phyloP scores from a whole-genome alignment of 345 rosid genomes.

The Euphorbia pulcherrima region DNA sequence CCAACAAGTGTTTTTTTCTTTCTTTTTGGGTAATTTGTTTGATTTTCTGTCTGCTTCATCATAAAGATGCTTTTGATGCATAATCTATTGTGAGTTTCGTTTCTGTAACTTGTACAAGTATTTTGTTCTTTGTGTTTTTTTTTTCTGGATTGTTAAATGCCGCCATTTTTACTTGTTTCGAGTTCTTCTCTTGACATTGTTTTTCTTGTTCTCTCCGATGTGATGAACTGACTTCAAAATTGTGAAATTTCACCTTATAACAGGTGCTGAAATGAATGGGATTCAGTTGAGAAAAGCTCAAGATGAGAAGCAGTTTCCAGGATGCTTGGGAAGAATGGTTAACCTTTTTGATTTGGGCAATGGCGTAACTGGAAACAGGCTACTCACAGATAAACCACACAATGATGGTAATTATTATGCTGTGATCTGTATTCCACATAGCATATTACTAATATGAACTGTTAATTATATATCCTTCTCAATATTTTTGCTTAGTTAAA shows the following conservation, averaged over 20 bases:
- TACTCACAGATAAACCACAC: slow-evolving; percentile 49
- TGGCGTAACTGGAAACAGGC: slow-evolving; percentile 48
- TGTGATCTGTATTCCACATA: neutral
- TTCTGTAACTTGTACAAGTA: neutral
- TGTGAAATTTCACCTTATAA: slow-evolving; percentile 3
- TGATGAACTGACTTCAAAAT: neutral
- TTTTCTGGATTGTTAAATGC: too few species aligned
- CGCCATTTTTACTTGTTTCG: neutral
- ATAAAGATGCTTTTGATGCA: neutral
- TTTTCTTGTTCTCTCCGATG: neutral
- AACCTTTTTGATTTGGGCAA: slow-evolving; percentile 65
- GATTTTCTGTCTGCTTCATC: neutral
- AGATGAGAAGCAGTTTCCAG: slow-evolving; percentile 56
- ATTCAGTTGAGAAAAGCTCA: slow-evolving; percentile 45
- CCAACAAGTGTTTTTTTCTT: neutral
- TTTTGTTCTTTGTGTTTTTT: neutral
- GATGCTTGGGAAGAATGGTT: slow-evolving; percentile 59
- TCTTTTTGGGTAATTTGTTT: neutral
- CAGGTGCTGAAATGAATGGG: slow-evolving; percentile 60
- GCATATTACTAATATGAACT: neutral
- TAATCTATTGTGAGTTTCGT: too few species aligned
- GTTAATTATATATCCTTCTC: too few species aligned
- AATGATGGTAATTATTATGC: slow-evolving; percentile 49
- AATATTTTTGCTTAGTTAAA: neutral
- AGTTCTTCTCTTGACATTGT: too few species aligned